Percentiles rank a stretch among this genome's conserved stretches.
Evolutionary conservation across 306 rosid species (phyloP).

Genomic region (Ceratonia siliqua): DNA sequence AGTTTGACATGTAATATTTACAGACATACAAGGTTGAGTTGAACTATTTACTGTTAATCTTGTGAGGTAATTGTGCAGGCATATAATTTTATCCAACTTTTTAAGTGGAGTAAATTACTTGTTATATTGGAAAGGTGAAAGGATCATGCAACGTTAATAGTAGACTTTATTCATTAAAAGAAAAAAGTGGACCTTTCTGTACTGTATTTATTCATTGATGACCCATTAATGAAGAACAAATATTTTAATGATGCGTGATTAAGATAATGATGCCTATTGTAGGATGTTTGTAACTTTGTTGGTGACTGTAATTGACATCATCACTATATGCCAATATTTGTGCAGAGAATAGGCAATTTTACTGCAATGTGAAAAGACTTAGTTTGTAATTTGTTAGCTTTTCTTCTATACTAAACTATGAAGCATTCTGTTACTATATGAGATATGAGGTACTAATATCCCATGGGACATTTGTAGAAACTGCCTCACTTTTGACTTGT

Average conservation of each 20-base stretch:
- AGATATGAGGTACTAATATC: neutral
- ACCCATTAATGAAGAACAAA: neutral
- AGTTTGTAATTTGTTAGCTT: neutral
- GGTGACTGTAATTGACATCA: neutral
- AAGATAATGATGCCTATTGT: neutral
- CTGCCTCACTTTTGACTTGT: constrained; percentile 14
- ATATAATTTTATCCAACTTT: neutral
- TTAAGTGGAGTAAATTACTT: neutral
- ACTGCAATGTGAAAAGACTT: neutral
- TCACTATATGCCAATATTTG: neutral
- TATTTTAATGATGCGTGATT: neutral
- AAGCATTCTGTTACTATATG: neutral
- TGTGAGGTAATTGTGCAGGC: neutral
- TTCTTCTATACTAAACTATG: neutral
- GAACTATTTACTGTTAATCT: neutral
- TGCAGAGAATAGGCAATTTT: neutral
- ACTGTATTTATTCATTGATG: neutral
- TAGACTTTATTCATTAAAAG: neutral
- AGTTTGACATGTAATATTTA: neutral
- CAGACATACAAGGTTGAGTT: neutral
- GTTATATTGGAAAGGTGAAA: neutral
- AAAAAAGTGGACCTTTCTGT: neutral
- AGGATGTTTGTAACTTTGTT: neutral
- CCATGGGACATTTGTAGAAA: neutral
- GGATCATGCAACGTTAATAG: neutral